A percentile compares a stretch with the other conserved stretches of the same genome.
phyloP scores from a whole-genome alignment of 1,284 basidiomycete genomes.

The Pholiota adiposa region DNA sequence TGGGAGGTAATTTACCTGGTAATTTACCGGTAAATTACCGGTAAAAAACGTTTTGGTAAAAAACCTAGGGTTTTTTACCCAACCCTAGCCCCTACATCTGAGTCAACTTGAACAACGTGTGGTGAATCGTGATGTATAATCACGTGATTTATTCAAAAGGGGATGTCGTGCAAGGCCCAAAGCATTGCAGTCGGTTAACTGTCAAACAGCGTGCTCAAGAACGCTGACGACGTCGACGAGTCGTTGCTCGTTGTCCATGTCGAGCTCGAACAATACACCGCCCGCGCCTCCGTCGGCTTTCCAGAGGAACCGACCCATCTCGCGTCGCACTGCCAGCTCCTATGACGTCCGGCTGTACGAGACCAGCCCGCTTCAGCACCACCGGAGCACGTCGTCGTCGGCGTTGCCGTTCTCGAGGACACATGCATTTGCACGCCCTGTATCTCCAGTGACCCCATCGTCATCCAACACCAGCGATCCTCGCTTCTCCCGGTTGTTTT shows the following conservation, averaged over 20 bases:
- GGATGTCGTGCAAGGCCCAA: too few species aligned
- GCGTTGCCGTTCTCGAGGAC: conserved; percentile 17
- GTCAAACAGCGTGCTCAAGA: too few species aligned
- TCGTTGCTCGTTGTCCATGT: conserved; percentile 24
- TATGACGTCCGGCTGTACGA: conserved; percentile 23
- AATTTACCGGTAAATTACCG: too few species aligned
- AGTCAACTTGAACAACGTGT: too few species aligned
- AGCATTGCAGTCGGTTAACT: too few species aligned
- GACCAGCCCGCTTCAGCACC: conserved; percentile 13
- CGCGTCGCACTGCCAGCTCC: conserved; percentile 25
- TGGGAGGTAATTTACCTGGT: too few species aligned
- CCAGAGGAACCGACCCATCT: conserved; percentile 14
- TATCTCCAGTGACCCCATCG: conserved; percentile 14
- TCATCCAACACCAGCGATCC: conserved; percentile 24
- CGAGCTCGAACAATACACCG: conserved; percentile 22
- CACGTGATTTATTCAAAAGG: too few species aligned
- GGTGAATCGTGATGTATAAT: too few species aligned
- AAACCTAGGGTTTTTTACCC: too few species aligned
- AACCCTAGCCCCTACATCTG: too few species aligned
- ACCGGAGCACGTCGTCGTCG: conserved; percentile 26
- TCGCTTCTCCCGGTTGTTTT: conserved; percentile 41
- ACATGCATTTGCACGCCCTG: conserved; percentile 12
- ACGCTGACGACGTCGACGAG: not conserved
- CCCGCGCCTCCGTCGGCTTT: conserved; percentile 18
- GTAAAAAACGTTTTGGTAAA: too few species aligned